Base-by-base conservation (phyloP, 1,284 basidiomycete species). In the Sporisorium exsertum region DNA sequence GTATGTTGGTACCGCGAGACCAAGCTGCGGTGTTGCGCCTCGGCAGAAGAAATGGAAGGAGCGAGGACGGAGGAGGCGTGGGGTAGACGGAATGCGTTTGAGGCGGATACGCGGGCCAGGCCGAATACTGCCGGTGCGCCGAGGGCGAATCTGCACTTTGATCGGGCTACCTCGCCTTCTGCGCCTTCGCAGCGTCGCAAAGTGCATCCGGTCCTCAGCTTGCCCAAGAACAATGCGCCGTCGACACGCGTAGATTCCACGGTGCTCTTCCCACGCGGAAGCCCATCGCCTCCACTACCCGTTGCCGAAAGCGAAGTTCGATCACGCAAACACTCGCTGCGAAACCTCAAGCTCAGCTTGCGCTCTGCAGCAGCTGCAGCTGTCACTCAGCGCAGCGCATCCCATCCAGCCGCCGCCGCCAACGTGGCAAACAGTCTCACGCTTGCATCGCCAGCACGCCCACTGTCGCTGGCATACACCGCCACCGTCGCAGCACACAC, bases 1-100 rank as follows among this genome's bases (percentile, higher is more conserved):
- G 5, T 64, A 2, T 42, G 33, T 1, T 70, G 61, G 61, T 70
- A 57, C 37, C 57, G 67, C 18, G 49, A 59, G 20, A 47, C 47
- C 18, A 64, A 57, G 40, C 24, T 50, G 27, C 26, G 37, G 16
- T 5, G 29, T 10, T 10, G 5, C 29, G 29, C 10, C 29, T n/a
- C n/a, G n/a, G n/a, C n/a, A n/a, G n/a, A n/a, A n/a, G n/a, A n/a
- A n/a, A n/a, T n/a, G n/a, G 37, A 16, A 40, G 18, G 18, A n/a
- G 37, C 3, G n/a, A n/a, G n/a, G n/a, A n/a, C n/a, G n/a, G n/a
- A n/a, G 15, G 37, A n/a, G 37, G 8, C 4, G 37, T 15, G 18
- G 37, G 18, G 16, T 15, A 43, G 40, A n/a, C 16, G 40, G 40
- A 20, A 43, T 10, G 40, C n/a, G 40, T 43, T 43, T 20, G 40